phyloP scores from a whole-genome alignment of 345 rosid species.

The Arabidopsis arenosa region DNA sequence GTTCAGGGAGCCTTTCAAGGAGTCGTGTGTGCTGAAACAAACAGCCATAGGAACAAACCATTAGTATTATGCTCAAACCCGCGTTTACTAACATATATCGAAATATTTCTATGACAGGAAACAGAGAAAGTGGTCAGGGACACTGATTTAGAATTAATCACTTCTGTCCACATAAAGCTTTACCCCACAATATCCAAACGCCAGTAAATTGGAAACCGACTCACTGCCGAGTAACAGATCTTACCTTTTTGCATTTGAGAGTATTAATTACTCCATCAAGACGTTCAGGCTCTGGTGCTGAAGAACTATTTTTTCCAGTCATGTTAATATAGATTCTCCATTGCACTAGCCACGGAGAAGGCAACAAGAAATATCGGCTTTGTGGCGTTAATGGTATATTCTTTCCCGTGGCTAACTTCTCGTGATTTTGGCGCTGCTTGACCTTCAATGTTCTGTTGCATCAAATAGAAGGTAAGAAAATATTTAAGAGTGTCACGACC shows the following conservation, averaged over 20 bases:
- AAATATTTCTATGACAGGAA: conserved; percentile 18
- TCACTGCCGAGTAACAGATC: conserved; percentile 26
- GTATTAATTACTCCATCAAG: conserved; percentile 62
- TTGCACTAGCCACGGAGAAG: conserved; percentile 77
- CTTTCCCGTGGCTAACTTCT: conserved; percentile 79
- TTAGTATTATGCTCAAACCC: conserved; percentile 31
- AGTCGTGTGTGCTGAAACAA: conserved; percentile 74
- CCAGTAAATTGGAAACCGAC: conserved; percentile 30
- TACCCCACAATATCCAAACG: conserved; percentile 13
- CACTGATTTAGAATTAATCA: conserved; percentile 12
- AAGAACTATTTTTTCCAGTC: conserved; percentile 69
- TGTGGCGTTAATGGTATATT: conserved; percentile 58
- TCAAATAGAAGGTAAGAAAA: conserved; percentile 46
- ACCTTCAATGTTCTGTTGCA: conserved; percentile 76
- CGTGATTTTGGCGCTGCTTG: conserved; percentile 88
- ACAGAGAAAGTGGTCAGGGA: conserved; percentile 21
- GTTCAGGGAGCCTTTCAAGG: conserved; percentile 81
- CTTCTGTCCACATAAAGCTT: conserved; percentile 12
- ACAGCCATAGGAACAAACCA: conserved; percentile 29
- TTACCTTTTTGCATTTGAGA: conserved; percentile 90
- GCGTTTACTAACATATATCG: not conserved
- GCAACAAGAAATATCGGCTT: conserved; percentile 74
- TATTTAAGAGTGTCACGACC: conserved; percentile 6
- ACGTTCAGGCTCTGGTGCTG: conserved; percentile 69
- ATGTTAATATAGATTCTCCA: conserved; percentile 86